These are phyloP conservation scores for Coprinopsis strossmayeri DNA, from an alignment of 768 basidiomycete species.

Conservation along the genomic window DNA sequence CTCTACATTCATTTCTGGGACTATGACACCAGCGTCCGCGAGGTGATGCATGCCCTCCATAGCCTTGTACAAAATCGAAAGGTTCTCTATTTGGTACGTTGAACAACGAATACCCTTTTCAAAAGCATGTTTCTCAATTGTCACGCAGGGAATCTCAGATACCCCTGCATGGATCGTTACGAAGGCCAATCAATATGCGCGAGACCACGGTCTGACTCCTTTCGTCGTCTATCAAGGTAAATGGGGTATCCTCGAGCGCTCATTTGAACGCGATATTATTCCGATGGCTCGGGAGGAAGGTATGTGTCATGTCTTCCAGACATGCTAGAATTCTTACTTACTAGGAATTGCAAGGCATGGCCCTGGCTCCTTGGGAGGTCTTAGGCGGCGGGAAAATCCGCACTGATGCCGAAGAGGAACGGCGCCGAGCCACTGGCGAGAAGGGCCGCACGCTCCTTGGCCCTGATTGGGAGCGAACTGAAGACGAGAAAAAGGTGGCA, in stretches of 20 bases:
- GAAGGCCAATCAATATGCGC: constrained; percentile 44
- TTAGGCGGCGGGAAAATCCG: constrained; percentile 39
- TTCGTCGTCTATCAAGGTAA: constrained; percentile 49
- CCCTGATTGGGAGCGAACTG: constrained; percentile 38
- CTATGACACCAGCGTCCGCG: constrained; percentile 41
- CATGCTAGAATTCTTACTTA: no score
- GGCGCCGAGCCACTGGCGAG: constrained; percentile 24
- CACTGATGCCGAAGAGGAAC: constrained; percentile 37
- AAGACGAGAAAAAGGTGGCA: constrained; percentile 34
- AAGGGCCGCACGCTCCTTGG: constrained; percentile 26
- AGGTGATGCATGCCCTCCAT: constrained; percentile 51
- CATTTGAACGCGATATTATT: constrained; percentile 49
- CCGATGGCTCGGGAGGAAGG: constrained; percentile 36
- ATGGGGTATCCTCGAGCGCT: constrained; percentile 38
- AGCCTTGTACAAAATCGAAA: constrained; percentile 43
- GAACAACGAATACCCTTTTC: not conserved
- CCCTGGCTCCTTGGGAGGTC: constrained; percentile 27
- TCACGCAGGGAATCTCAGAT: constrained; percentile 33
- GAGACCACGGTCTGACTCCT: constrained; percentile 39
- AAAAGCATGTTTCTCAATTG: not conserved
- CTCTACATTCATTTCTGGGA: constrained; percentile 47
- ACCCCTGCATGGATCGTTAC: constrained; percentile 45
- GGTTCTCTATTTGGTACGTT: constrained; percentile 36
- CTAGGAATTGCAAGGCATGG: no score
- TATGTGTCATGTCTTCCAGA: no score